Base-by-base conservation (phyloP, 495 filamentous ascomycete genomes). In the Penicillium nucicola region DNA sequence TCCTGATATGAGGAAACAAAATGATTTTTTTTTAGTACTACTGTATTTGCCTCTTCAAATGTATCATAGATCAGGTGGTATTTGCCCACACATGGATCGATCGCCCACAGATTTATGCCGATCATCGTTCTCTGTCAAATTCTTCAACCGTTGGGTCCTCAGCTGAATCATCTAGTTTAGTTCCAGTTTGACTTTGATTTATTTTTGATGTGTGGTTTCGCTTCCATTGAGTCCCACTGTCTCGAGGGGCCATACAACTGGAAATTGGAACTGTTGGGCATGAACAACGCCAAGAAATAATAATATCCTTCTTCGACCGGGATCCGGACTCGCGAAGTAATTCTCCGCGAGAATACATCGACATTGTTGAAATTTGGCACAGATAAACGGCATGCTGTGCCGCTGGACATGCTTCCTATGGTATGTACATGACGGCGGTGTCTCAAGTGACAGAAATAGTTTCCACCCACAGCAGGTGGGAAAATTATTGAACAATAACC, bases 11-110 rank as follows among this genome's bases (percentile, higher is more conserved):
- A 22, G 49, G 30, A 45, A 11, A 33, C n/a, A 30, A 30, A 18
- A n/a, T 55, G 23, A 28, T 33, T 28, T 45, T 36, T 56, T 48
- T 50, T 17, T 6, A 17, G 20, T 39, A 36, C n/a, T 52, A 48
- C 39, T 17, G 36, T 39, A 49, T 51, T 15, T 44, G 45, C 33
- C 42, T 50, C 11, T n/a, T 14, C 18, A 20, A 33, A 17, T 62
- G 53, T 56, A 59, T 31, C 42, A 57, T 54, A 50, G 30, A 13
- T 37, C 23, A 20, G 33, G 22, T 48, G 43, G 20, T 20, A 10
- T 17, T 15, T 37, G 34, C 11, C 25, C 28, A 19, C 11, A 48
- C 22, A 35, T 14, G 39, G 25, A 40, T 41, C 37, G 33, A 41
- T 41, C 46, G 41, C 31, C 11, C 30, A 39, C 7, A 1, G 4